Evolutionary conservation across 306 rosid species (phyloP).

Genomic region (Echinosophora koreensis): DNA sequence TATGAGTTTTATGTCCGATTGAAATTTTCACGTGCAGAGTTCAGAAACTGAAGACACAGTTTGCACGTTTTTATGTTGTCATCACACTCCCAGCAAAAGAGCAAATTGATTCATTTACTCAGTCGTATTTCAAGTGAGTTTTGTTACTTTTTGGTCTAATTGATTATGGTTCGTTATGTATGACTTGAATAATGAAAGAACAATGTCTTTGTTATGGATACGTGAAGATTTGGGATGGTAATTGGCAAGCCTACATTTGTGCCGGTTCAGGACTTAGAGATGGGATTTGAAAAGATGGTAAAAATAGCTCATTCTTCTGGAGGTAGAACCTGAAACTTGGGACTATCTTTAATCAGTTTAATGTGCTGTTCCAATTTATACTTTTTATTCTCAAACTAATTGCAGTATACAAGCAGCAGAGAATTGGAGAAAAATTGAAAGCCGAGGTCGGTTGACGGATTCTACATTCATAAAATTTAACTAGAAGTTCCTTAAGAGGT

Average conservation of each 20-base stretch:
- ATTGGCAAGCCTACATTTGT: constrained; percentile 91
- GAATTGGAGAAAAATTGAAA: constrained; percentile 67
- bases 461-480: constrained; percentile 15
- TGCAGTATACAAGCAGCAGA: constrained; percentile 85
- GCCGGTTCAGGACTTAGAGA: constrained; percentile 83
- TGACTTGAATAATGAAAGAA: constrained; percentile 25
- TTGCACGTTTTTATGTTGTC: constrained; percentile 74
- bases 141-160: constrained; percentile 34
- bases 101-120: constrained; percentile 69
- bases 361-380: constrained; percentile 34
- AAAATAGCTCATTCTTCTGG: constrained; percentile 92
- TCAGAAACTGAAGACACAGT: constrained; percentile 72
- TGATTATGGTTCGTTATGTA: neutral
- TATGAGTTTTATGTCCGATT: constrained; percentile 24
- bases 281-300: constrained; percentile 94
- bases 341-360: neutral
- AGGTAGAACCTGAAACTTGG: constrained; percentile 57
- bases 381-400: constrained; percentile 32
- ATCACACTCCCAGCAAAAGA: constrained; percentile 68
- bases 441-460: constrained; percentile 74
- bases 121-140: constrained; percentile 82
- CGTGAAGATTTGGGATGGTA: constrained; percentile 71
- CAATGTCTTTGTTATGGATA: constrained; percentile 29
- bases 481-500: constrained; percentile 23
- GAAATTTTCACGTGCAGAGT: constrained; percentile 60